phyloP scores from a whole-genome alignment of 2,329 filamentous ascomycete species.

The Penicillium expansum region DNA sequence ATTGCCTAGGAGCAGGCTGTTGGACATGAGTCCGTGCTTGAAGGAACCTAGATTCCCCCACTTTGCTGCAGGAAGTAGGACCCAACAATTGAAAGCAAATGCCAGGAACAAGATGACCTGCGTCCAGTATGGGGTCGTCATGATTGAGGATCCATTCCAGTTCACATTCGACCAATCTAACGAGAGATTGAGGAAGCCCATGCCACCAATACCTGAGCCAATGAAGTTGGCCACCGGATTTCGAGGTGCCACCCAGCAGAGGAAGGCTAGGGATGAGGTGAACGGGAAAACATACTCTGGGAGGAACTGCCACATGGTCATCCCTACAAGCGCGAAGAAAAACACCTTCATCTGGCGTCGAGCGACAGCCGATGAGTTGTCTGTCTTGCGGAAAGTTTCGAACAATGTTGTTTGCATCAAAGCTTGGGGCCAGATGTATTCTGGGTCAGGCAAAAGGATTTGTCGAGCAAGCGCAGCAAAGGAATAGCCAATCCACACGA shows the following conservation, averaged over 20 bases:
- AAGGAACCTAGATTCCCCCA: constrained; percentile 55
- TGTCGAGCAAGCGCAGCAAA: constrained; percentile 59
- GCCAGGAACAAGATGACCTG: constrained; percentile 58
- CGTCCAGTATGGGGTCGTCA: constrained; percentile 59
- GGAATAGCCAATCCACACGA: constrained; percentile 58
- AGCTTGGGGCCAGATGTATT: constrained; percentile 55
- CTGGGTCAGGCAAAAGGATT: constrained; percentile 58
- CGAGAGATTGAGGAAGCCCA: constrained; percentile 60
- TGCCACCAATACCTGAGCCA: constrained; percentile 59
- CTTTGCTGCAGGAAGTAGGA: constrained; percentile 58
- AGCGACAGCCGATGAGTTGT: constrained; percentile 50
- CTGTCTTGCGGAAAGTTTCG: constrained; percentile 51
- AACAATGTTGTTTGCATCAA: constrained; percentile 59
- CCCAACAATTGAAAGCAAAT: constrained; percentile 57
- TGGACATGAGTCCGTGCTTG: constrained; percentile 58
- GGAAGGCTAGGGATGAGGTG: constrained; percentile 58
- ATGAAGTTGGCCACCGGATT: constrained; percentile 60
- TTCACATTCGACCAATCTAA: constrained; percentile 62
- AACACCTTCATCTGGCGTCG: constrained; percentile 58
- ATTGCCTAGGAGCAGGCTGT: constrained; percentile 52
- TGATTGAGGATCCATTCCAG: constrained; percentile 48
- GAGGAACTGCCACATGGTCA: constrained; percentile 61
- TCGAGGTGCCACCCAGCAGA: constrained; percentile 62
- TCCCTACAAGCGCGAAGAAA: constrained; percentile 52
- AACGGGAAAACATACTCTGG: constrained; percentile 62